These are phyloP conservation scores for Anthracocystis walkeri DNA, from an alignment of 1,284 basidiomycete genomes.

Conservation along the genomic window DNA sequence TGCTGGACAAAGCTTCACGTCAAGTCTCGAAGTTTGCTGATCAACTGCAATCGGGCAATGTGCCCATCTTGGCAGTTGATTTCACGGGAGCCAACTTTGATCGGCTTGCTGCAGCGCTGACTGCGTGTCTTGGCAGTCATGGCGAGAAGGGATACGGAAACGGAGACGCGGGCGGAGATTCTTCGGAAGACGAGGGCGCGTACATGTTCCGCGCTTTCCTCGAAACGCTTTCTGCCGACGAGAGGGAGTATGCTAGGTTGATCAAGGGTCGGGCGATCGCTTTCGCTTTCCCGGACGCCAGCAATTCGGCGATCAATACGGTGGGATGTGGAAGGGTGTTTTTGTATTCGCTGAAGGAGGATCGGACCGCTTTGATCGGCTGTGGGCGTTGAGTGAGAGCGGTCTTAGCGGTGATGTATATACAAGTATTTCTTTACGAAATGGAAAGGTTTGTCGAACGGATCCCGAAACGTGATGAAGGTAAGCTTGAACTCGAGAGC, in stretches of 20 bases:
- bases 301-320: slow-evolving; percentile 25
- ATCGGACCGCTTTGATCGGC: slow-evolving; percentile 47
- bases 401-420: background rate
- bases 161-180: slow-evolving; percentile 5
- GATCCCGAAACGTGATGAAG: too few species aligned
- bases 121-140: slow-evolving; percentile 48
- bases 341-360: slow-evolving; percentile 55
- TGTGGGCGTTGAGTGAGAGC: slow-evolving; percentile 26
- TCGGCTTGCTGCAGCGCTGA: slow-evolving; percentile 41
- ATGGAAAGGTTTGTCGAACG: background rate
- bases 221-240: slow-evolving; percentile 52
- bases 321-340: slow-evolving; percentile 46
- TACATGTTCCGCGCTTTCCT: slow-evolving; percentile 56
- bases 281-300: slow-evolving; percentile 43
- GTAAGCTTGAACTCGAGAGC: too few species aligned
- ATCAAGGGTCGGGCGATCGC: slow-evolving; percentile 41
- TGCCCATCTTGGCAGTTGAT: slow-evolving; percentile 64
- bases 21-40: slow-evolving; percentile 56
- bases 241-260: slow-evolving; percentile 58
- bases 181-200: slow-evolving; percentile 35
- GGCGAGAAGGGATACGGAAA: slow-evolving; percentile 12
- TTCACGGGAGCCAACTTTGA: slow-evolving; percentile 53
- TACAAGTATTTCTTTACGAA: background rate
- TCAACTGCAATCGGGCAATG: slow-evolving; percentile 48
- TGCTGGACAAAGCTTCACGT: slow-evolving; percentile 58